Percentiles rank a stretch among this genome's conserved stretches.
These are phyloP conservation scores for Escovopsis sp. DNA, from an alignment of 2,329 filamentous ascomycete species.

Conservation along the genomic window DNA sequence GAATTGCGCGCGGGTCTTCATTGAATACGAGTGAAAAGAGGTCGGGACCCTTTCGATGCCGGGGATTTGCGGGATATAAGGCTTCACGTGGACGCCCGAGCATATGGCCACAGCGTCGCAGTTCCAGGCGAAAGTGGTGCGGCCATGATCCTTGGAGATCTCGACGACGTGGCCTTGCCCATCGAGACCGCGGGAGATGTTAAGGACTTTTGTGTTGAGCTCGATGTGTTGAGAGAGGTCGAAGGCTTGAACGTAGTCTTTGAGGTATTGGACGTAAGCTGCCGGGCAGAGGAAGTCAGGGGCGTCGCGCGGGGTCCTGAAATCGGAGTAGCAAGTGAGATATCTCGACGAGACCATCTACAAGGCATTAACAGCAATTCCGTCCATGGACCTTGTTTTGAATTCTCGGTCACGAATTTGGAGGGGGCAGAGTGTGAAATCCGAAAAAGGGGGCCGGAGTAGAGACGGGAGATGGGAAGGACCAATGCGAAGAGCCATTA, in stretches of 20 bases:
- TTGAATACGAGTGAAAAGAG: constrained; percentile 27
- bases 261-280: constrained; percentile 28
- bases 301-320: constrained; percentile 24
- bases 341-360: constrained; percentile 35
- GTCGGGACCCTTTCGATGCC: constrained; percentile 22
- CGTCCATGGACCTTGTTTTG: too few species aligned
- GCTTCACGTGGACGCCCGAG: constrained; percentile 28
- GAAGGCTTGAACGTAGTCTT: constrained; percentile 25
- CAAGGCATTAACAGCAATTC: background rate
- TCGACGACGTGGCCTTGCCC: constrained; percentile 7
- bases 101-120: constrained; percentile 33
- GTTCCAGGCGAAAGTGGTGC: constrained; percentile 11
- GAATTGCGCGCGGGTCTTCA: constrained; percentile 29
- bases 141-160: constrained; percentile 1
- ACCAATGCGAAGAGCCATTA: too few species aligned
- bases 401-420: too few species aligned
- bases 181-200: constrained; percentile 9
- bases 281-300: constrained; percentile 29
- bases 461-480: background rate
- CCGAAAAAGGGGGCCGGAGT: too few species aligned
- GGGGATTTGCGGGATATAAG: constrained; percentile 22
- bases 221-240: constrained; percentile 22
- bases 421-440: too few species aligned
- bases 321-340: constrained; percentile 35
- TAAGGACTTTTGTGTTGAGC: constrained; percentile 17